Evolutionary conservation across 345 rosid genomes (phyloP), one percentile per base, ranked within the genome.

Genomic region (Luvunga scandens): DNA sequence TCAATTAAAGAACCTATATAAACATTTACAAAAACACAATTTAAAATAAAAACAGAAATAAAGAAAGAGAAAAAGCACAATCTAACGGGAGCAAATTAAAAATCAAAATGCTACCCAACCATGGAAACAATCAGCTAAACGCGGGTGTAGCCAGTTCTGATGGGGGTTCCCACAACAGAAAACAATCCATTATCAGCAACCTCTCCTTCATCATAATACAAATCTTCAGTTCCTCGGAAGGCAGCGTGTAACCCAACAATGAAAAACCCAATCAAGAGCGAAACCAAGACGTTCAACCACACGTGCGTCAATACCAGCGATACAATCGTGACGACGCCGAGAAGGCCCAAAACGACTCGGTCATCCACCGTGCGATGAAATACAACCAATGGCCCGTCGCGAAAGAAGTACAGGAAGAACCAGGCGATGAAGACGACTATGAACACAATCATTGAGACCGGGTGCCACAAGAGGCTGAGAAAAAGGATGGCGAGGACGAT

Each of bases 391-490:
- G 89, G 90, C 80, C 80, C 82, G 69, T 85, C 89, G 61, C 92
- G 90, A 62, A 81, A 84, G 86, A 90, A 86, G 88, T 85, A 92
- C 71, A 92, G 90, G 84, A 81, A 89, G 83, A 82, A 78, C 97
- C 97, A 90, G 31, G 86, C 97, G 66, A 88, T 77, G 80, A 83
- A 83, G 66, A 88, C 82, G 70, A 81, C 61, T 36, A 92, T 59
- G 84, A 86, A 90, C 16, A 88, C 90, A 78, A 92, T 89, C 87
- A 92, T 75, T 10, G 94, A 88, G 78, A 87, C 6, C 2, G 97
- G 97, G 66, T 92, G 91, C 94, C 94, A 92, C 18, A 92, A 82
- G 67, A 92, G 91, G 87, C 92, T 89, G 63, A 87, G 76, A 81
- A 92, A 90, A 71, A 92, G 86, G 75, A 92, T 75, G 22, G 64